These are phyloP conservation scores for Acacia confusa DNA, from an alignment of 306 rosid species.

Conservation along the genomic window DNA sequence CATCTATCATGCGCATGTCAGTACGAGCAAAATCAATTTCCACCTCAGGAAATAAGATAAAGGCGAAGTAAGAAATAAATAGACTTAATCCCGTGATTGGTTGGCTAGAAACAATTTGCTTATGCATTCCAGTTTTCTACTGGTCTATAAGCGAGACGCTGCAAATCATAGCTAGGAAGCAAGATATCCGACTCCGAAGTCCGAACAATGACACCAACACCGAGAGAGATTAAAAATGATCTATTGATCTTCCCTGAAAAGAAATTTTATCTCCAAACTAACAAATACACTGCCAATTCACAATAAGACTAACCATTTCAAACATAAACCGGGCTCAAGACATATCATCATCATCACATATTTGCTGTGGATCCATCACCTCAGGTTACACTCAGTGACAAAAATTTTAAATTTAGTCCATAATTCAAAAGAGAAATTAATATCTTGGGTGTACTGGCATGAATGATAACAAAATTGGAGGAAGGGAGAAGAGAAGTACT, in stretches of 20 bases:
- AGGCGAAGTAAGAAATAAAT: background rate
- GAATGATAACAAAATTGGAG: background rate
- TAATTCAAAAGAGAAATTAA: background rate
- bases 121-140: background rate
- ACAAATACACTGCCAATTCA: background rate
- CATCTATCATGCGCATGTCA: background rate
- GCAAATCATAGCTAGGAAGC: background rate
- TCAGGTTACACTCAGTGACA: background rate
- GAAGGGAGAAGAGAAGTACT: constrained; percentile 5
- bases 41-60: background rate
- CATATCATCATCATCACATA: background rate
- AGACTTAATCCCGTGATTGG: background rate
- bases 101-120: background rate
- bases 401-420: background rate
- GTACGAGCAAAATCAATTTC: background rate
- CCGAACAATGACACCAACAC: background rate
- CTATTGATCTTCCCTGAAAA: background rate
- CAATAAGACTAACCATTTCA: background rate
- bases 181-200: background rate
- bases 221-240: background rate
- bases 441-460: background rate
- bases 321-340: background rate
- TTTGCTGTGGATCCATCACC: background rate
- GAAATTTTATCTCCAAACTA: background rate
- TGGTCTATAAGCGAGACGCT: background rate